Base-by-base conservation (phyloP, 2,329 filamentous ascomycete species). In the Hypoxylon sp. region DNA sequence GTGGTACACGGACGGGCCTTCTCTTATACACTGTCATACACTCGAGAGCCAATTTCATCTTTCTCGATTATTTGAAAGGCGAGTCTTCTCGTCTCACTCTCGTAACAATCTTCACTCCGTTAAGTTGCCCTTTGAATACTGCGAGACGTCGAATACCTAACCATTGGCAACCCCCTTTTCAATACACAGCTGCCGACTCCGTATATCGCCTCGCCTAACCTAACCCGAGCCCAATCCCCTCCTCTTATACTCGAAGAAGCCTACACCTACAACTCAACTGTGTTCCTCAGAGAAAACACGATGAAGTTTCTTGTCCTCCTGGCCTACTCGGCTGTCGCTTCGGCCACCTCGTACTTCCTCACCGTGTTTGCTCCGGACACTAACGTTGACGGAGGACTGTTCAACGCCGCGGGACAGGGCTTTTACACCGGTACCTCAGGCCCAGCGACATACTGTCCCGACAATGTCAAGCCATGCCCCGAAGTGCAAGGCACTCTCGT, bases 401-500 rank as follows among this genome's bases (percentile, higher is more conserved):
- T 78, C 11, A 68, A 77, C 17, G 76, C 76, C 22, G 71, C 70
- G 13, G 58, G 65, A 14, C 56, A 71, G 6, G 64, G 68, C 17
- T 76, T 78, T 57, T 74, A 73, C 48, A 64, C 72, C 1, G 74
- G 75, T 17, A 70, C 72, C 20, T 70, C 66, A 3, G 72, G 73
- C 1, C 75, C 76, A 4, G 53, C 68, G 13, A 77, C 74, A 3
- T 77, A 71, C 64, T 78, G 75, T 25, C 77, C 76, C 8, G 14
- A 40, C 2, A 60, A 46, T 5, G 57, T 69, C 2, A 30, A 22
- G 0, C 11, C n/a, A 5, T 78, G 76, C 42, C 76, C 77, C 1
- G 31, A 68, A 10, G 70, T 75, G 2, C 33, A 66, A 30, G 73
- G 74, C 8, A 77, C 75, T 10, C 64, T 77, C 13, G 76, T 78